Percentiles rank a stretch among this genome's conserved stretches.
phyloP scores from a whole-genome alignment of 169 alveolate genomes.

The Besnoitia besnoiti region DNA sequence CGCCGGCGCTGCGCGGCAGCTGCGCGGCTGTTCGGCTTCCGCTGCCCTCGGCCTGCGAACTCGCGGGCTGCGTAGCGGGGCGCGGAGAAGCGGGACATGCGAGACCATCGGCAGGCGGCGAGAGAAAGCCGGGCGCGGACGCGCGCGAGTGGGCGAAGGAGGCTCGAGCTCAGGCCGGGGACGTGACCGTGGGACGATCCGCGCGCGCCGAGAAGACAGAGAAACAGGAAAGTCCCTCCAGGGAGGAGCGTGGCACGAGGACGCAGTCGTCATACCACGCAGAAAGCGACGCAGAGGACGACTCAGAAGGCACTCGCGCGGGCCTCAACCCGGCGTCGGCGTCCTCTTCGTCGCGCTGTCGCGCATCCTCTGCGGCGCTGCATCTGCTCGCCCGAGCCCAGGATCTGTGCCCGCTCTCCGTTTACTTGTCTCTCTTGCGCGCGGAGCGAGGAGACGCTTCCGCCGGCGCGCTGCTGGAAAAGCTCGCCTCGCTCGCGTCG shows the following conservation, averaged over 20 bases:
- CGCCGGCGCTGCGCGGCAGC: slow-evolving; percentile 8
- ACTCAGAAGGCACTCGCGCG: not conserved
- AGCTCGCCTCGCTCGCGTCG: not conserved
- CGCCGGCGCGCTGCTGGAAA: not conserved
- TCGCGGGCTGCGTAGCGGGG: not conserved
- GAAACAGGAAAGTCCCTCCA: not conserved
- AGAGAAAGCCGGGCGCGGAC: not conserved
- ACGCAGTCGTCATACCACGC: too few relatives aligned
- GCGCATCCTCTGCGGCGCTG: not conserved
- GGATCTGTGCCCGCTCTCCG: not conserved
- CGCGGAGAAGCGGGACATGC: too few relatives aligned
- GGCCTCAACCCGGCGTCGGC: too few relatives aligned
- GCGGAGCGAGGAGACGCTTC: not conserved
- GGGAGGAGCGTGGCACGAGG: not conserved
- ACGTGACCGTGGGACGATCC: too few relatives aligned
- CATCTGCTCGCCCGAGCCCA: not conserved
- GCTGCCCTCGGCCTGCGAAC: slow-evolving; percentile 12
- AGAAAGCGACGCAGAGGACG: not conserved
- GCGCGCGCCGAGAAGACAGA: not conserved
- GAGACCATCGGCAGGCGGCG: too few relatives aligned
- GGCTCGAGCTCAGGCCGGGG: too few relatives aligned
- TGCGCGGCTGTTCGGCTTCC: slow-evolving; percentile 12
- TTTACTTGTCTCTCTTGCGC: not conserved
- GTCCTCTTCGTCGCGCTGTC: not conserved
- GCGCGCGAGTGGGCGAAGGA: too few relatives aligned